Conservation (phyloP, 805 yeast species). For the Cyberlindnera maritima region DNA sequence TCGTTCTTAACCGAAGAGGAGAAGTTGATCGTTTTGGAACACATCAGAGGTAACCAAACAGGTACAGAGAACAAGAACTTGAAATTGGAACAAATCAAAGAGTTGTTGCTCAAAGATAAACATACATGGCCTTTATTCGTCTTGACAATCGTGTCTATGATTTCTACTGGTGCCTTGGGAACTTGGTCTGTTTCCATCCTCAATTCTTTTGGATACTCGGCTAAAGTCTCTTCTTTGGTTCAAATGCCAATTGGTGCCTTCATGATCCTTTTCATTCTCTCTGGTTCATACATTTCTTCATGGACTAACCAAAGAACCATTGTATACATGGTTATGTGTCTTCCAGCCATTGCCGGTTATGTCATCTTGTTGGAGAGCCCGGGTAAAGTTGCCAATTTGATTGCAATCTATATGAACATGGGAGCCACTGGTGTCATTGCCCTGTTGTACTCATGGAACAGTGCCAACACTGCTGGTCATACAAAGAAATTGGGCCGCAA, state of each 20-base stretch:
- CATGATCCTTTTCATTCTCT: slow-evolving; percentile 39
- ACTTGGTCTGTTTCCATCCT: slow-evolving; percentile 37
- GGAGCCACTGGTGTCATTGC: slow-evolving; percentile 58
- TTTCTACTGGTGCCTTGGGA: slow-evolving; percentile 47
- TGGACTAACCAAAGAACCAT: slow-evolving; percentile 35
- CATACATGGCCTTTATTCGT: slow-evolving; percentile 49
- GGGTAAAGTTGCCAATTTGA: slow-evolving; percentile 43
- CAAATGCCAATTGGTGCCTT: slow-evolving; percentile 59
- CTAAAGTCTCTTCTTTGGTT: slow-evolving; percentile 41
- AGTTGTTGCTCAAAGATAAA: slow-evolving; percentile 41
- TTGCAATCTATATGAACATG: slow-evolving; percentile 49
- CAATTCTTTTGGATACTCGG: slow-evolving; percentile 43
- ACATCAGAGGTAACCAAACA: slow-evolving; percentile 43
- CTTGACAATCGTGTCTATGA: slow-evolving; percentile 43
- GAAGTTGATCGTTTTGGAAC: slow-evolving; percentile 39
- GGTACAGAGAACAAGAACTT: slow-evolving; percentile 46
- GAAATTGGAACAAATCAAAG: slow-evolving; percentile 40
- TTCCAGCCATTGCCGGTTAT: slow-evolving; percentile 49
- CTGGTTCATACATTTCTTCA: slow-evolving; percentile 37
- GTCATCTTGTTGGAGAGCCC: slow-evolving; percentile 41
- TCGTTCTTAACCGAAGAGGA: slow-evolving; percentile 39
- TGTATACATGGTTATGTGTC: slow-evolving; percentile 36
- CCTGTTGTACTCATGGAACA: slow-evolving; percentile 58
- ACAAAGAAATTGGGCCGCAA: slow-evolving; percentile 55
- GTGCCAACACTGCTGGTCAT: slow-evolving; percentile 60